These are phyloP conservation scores for Allomyces javanicus DNA, from an alignment of 192 early-diverging fungal species.

Conservation along the genomic window DNA sequence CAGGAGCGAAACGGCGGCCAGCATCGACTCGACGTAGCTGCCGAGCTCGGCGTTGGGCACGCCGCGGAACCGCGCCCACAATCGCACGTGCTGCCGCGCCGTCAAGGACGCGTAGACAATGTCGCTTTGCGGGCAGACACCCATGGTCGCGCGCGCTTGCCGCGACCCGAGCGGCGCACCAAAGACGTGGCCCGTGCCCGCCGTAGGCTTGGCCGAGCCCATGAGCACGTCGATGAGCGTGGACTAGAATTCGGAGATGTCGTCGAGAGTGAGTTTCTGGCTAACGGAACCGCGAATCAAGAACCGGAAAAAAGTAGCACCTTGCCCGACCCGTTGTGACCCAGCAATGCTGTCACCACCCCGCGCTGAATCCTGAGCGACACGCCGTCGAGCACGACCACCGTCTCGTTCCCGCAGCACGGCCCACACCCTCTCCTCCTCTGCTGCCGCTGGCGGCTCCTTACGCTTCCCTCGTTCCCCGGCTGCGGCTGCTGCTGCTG, in stretches of 20 bases:
- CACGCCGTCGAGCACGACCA: background rate
- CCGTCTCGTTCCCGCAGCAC: too few relatives aligned
- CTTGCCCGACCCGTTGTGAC: conserved; percentile 5
- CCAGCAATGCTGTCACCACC: background rate
- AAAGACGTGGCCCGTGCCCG: background rate
- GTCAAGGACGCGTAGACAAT: background rate
- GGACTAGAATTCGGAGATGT: background rate
- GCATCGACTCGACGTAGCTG: background rate
- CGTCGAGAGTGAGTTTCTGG: too few relatives aligned
- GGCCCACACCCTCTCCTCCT: too few relatives aligned
- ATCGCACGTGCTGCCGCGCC: background rate
- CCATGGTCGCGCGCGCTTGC: background rate
- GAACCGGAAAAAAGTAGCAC: too few relatives aligned
- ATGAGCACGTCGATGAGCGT: conserved; percentile 2
- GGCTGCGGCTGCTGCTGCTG: too few relatives aligned
- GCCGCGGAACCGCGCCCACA: background rate
- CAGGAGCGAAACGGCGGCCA: background rate
- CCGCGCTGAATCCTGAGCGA: background rate
- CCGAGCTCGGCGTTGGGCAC: background rate
- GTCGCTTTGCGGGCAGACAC: background rate
- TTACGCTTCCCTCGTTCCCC: too few relatives aligned
- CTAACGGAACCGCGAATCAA: too few relatives aligned
- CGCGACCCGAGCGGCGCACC: background rate
- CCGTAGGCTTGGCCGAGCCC: background rate
- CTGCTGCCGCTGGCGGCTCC: too few relatives aligned